These are phyloP conservation scores for Pueraria montana DNA, from an alignment of 306 rosid genomes.

Conservation along the genomic window DNA sequence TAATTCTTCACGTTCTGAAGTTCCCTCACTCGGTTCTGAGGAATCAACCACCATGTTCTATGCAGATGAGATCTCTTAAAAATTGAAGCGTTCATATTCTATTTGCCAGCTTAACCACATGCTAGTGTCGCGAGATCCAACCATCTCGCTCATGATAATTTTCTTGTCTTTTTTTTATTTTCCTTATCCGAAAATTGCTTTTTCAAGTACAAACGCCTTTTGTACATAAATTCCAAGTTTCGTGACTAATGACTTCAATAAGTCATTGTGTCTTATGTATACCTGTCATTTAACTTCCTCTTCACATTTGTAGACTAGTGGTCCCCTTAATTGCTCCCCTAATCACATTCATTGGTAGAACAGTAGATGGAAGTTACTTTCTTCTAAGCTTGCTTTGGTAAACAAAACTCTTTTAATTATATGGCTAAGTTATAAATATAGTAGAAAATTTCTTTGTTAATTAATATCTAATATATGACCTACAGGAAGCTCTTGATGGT, in stretches of 20 bases:
- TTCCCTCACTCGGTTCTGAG: constrained; percentile 50
- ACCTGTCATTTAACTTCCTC: constrained; percentile 23
- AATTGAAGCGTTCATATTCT: constrained; percentile 48
- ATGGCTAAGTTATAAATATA: not conserved
- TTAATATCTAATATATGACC: constrained; percentile 8
- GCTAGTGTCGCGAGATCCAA: constrained; percentile 80
- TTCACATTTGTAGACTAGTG: constrained; percentile 24
- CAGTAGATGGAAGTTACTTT: constrained; percentile 3
- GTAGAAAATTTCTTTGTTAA: not conserved
- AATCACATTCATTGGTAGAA: constrained; percentile 35
- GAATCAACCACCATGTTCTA: constrained; percentile 67
- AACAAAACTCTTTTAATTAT: not conserved
- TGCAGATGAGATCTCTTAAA: constrained; percentile 52
- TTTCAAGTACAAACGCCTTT: constrained; percentile 51
- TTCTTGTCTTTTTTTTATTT: constrained; percentile 53
- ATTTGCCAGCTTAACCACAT: constrained; percentile 74
- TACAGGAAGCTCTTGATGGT: not conserved
- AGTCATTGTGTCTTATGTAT: constrained; percentile 38
- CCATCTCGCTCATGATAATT: constrained; percentile 63
- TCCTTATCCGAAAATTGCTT: constrained; percentile 52
- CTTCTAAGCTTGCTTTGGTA: not conserved
- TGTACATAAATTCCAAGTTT: constrained; percentile 45
- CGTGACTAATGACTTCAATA: constrained; percentile 22
- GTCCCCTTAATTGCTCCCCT: constrained; percentile 36
- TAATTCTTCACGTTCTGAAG: constrained; percentile 52